These are phyloP conservation scores for Xylaria sp. DNA, from an alignment of 2,329 filamentous ascomycete genomes.

Conservation along the genomic window DNA sequence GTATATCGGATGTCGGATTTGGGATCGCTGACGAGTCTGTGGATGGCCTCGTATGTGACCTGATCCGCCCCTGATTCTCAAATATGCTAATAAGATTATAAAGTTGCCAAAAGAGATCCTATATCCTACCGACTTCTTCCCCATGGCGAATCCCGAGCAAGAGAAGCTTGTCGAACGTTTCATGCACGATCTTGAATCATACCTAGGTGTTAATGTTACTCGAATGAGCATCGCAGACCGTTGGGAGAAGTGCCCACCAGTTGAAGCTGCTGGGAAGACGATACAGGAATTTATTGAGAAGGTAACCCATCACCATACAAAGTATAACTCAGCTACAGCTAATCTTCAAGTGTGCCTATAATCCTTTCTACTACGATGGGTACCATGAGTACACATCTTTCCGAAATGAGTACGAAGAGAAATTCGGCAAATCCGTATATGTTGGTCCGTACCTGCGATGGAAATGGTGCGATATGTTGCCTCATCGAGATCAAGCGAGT, in stretches of 20 bases:
- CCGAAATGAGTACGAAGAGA: not conserved
- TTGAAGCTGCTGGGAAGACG: not conserved
- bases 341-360: not conserved
- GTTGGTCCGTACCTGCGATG: not conserved
- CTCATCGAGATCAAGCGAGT: not conserved
- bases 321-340: not conserved
- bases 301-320: no score
- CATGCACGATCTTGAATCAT: not conserved
- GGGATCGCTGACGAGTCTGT: no score
- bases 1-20: no score
- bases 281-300: no score
- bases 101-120: not conserved
- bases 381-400: slow-evolving; percentile 1
- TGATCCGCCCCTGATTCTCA: not conserved
- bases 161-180: not conserved
- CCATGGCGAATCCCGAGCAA: not conserved
- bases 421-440: not conserved
- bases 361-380: not conserved
- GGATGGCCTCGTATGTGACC: no score
- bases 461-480: not conserved
- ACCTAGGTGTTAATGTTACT: not conserved
- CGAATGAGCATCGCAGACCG: slow-evolving; percentile 2
- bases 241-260: not conserved
- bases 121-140: not conserved
- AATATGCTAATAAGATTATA: not conserved